phyloP scores from a whole-genome alignment of 805 yeast species.

The Wickerhamiella lipophila region DNA sequence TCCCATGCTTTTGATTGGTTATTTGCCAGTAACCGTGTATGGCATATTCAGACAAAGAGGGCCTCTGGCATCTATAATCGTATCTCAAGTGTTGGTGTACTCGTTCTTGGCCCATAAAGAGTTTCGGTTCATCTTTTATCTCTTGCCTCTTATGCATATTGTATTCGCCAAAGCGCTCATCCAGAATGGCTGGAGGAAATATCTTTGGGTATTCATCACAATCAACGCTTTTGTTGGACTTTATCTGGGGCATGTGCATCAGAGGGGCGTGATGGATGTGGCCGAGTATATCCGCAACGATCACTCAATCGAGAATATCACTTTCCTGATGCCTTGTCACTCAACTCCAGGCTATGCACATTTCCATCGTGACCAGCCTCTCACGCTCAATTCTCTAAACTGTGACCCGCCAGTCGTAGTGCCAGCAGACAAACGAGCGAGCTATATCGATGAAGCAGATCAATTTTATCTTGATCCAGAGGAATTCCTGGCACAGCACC shows the following conservation, averaged over 20 bases:
- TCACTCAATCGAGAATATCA: slow-evolving; percentile 39
- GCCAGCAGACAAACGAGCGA: slow-evolving; percentile 26
- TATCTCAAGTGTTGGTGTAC: slow-evolving; percentile 41
- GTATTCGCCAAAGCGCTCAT: slow-evolving; percentile 35
- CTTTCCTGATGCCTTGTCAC: slow-evolving; percentile 91
- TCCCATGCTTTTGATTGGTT: slow-evolving; percentile 60
- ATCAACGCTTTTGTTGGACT: slow-evolving; percentile 35
- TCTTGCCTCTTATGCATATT: slow-evolving; percentile 59
- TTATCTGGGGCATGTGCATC: slow-evolving; percentile 58
- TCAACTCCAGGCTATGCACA: slow-evolving; percentile 92
- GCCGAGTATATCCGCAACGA: slow-evolving; percentile 39
- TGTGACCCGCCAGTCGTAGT: slow-evolving; percentile 74
- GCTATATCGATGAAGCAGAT: slow-evolving; percentile 81
- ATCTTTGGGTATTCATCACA: slow-evolving; percentile 20
- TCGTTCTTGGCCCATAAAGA: slow-evolving; percentile 76
- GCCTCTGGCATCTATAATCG: slow-evolving; percentile 16
- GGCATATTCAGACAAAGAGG: slow-evolving; percentile 5
- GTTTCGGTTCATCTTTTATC: slow-evolving; percentile 74
- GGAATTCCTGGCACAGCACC: slow-evolving; percentile 41
- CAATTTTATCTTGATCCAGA: slow-evolving; percentile 56
- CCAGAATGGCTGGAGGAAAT: slow-evolving; percentile 11
- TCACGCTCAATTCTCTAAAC: slow-evolving; percentile 60
- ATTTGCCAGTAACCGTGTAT: slow-evolving; percentile 36
- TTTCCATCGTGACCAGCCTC: slow-evolving; percentile 39
- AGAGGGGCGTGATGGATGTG: slow-evolving; percentile 71